Conservation (phyloP, 2,329 filamentous ascomycete species). For the Alternaria hordeiaustralica region DNA sequence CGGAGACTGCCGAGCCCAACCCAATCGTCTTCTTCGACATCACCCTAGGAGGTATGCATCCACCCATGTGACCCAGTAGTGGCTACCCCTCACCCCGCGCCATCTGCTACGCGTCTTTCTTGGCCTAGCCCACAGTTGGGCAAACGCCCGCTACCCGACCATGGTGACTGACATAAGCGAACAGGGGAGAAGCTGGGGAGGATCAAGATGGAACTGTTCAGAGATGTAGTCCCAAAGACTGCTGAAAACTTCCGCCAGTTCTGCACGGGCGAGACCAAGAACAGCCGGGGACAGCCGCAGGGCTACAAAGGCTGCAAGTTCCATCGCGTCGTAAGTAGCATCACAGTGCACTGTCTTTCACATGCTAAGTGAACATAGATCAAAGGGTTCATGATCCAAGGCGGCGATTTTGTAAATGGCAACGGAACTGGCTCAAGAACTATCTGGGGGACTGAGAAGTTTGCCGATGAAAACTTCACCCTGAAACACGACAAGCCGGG, state of each 20-base stretch:
- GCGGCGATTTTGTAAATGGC: slow-evolving; percentile 92
- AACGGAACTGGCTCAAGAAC: slow-evolving; percentile 87
- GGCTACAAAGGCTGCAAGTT: slow-evolving; percentile 97
- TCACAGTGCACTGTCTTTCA: neutral
- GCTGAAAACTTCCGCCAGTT: slow-evolving; percentile 98
- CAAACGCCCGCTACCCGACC: neutral
- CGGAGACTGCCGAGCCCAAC: slow-evolving; percentile 48
- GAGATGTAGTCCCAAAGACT: slow-evolving; percentile 81
- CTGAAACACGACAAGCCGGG: slow-evolving; percentile 80
- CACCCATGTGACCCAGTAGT: slow-evolving; percentile 1
- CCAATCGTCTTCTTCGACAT: slow-evolving; percentile 76
- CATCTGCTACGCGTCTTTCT: slow-evolving; percentile 19
- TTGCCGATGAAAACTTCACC: slow-evolving; percentile 89
- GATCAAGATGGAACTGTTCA: slow-evolving; percentile 71
- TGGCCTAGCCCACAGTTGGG: slow-evolving; percentile 11
- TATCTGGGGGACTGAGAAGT: slow-evolving; percentile 85
- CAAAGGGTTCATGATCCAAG: slow-evolving; percentile 96
- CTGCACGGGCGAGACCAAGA: slow-evolving; percentile 92
- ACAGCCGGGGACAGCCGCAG: slow-evolving; percentile 75
- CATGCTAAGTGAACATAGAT: slow-evolving; percentile 63
- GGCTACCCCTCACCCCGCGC: slow-evolving; percentile 18
- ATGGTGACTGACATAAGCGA: slow-evolving; percentile 28
- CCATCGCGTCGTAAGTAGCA: slow-evolving; percentile 80
- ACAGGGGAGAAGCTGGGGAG: slow-evolving; percentile 46
- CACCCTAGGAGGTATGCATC: slow-evolving; percentile 72